phyloP scores from a whole-genome alignment of 331 rosid genomes.

The Quercus lobata region DNA sequence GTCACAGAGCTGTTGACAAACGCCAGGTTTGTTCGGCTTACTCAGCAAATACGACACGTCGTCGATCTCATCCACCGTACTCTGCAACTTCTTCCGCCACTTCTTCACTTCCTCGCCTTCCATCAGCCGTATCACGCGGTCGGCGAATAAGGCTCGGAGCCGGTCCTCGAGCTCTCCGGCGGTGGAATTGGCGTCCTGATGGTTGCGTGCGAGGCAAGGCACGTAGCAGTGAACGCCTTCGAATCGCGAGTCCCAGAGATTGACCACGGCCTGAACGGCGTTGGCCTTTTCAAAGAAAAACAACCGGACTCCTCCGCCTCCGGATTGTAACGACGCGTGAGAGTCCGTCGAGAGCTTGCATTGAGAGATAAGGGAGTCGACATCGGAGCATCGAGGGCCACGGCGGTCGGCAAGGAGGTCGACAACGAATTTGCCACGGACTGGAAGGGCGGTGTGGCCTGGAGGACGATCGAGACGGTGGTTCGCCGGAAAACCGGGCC shows the following conservation, averaged over 20 bases:
- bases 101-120: conserved; percentile 54
- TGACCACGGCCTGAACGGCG: conserved; percentile 50
- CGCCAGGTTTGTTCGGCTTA: background rate
- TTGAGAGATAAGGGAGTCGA: conserved; percentile 33
- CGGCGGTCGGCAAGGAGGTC: conserved; percentile 32
- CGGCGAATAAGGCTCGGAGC: conserved; percentile 36
- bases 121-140: conserved; percentile 35
- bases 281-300: conserved; percentile 44
- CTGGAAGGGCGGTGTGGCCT: background rate
- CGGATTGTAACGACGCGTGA: background rate
- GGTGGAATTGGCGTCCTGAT: conserved; percentile 37
- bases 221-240: conserved; percentile 38
- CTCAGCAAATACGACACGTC: background rate
- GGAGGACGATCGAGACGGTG: conserved; percentile 12
- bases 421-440: conserved; percentile 36
- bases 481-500: conserved; percentile 8
- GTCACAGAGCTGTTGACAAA: background rate
- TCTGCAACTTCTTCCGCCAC: conserved; percentile 36
- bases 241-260: conserved; percentile 63
- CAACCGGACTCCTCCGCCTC: conserved; percentile 33
- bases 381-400: background rate
- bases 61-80: conserved; percentile 28
- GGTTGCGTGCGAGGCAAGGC: conserved; percentile 34
- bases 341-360: conserved; percentile 34
- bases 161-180: conserved; percentile 44